These are phyloP conservation scores for Thalassiosira hispida DNA, from an alignment of 352 stramenopile genomes.

Conservation along the genomic window DNA sequence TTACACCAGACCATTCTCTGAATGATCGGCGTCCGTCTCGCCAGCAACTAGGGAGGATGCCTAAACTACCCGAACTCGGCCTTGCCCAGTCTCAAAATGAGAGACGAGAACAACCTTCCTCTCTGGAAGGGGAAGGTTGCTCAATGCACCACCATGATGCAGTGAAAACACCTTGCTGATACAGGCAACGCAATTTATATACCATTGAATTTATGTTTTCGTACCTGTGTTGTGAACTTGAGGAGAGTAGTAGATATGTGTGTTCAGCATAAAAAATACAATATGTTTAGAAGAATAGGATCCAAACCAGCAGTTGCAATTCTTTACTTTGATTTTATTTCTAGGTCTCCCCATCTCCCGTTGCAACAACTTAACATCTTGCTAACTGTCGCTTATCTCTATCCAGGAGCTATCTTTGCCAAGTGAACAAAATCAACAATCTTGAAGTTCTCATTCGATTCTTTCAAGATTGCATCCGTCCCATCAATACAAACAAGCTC, in stretches of 20 bases:
- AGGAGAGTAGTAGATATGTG: too few relatives aligned
- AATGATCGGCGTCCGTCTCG: not conserved
- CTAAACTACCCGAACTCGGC: not conserved
- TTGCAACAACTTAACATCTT: not conserved
- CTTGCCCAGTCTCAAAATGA: not conserved
- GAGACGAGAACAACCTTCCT: too few relatives aligned
- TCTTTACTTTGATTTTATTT: too few relatives aligned
- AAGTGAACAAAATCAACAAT: slow-evolving; percentile 86
- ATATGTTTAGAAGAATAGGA: too few relatives aligned
- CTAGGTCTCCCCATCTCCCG: not conserved
- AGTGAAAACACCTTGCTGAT: too few relatives aligned
- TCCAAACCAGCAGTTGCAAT: too few relatives aligned
- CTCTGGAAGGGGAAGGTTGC: too few relatives aligned
- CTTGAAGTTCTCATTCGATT: slow-evolving; percentile 86
- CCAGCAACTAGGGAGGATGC: slow-evolving; percentile 3
- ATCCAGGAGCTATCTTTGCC: slow-evolving; percentile 70
- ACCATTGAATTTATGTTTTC: too few relatives aligned
- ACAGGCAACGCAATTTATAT: too few relatives aligned
- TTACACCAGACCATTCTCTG: slow-evolving; percentile 11
- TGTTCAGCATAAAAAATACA: too few relatives aligned
- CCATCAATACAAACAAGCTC: slow-evolving; percentile 86
- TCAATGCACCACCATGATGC: too few relatives aligned
- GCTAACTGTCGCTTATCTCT: not conserved
- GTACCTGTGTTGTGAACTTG: too few relatives aligned
- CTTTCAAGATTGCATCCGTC: slow-evolving; percentile 85